Percentiles rank a stretch among this genome's conserved stretches.
phyloP scores from a whole-genome alignment of 2,329 filamentous ascomycete genomes.

The Fusarium pseudoanthophilum region DNA sequence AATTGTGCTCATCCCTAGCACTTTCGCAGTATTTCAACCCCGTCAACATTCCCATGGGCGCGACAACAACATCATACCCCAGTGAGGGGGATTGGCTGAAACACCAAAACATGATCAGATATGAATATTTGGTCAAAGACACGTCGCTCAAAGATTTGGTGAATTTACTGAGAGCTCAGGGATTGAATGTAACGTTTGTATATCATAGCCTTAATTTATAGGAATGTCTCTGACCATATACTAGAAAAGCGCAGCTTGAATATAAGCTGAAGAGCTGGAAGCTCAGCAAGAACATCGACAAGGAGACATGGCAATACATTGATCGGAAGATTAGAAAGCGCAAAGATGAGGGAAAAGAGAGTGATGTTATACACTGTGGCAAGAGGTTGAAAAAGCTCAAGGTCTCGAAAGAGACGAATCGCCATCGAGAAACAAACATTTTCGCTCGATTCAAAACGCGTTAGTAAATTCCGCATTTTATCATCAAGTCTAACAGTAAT shows the following conservation, averaged over 20 bases:
- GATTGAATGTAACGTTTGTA: accelerated
- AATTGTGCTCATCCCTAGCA: too few species aligned
- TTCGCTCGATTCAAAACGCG: accelerated
- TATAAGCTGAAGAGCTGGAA: accelerated
- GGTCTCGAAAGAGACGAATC: accelerated
- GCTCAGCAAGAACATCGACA: accelerated
- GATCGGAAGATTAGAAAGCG: accelerated
- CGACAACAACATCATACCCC: accelerated
- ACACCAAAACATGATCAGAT: background rate
- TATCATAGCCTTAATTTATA: accelerated
- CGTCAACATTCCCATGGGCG: too few species aligned
- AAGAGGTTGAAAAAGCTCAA: accelerated
- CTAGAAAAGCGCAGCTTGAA: accelerated
- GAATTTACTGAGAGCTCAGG: background rate
- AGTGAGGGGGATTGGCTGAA: background rate
- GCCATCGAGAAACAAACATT: accelerated
- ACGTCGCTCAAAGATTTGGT: background rate
- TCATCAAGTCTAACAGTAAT: background rate
- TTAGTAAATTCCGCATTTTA: too few species aligned
- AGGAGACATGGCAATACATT: background rate
- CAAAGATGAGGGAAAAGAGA: accelerated
- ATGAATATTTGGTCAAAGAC: background rate
- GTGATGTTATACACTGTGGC: accelerated
- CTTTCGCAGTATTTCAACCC: too few species aligned
- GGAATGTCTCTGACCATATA: accelerated